Evolutionary conservation across 2,329 filamentous ascomycete species (phyloP).

Genomic region (Elsinoe arachidis): DNA sequence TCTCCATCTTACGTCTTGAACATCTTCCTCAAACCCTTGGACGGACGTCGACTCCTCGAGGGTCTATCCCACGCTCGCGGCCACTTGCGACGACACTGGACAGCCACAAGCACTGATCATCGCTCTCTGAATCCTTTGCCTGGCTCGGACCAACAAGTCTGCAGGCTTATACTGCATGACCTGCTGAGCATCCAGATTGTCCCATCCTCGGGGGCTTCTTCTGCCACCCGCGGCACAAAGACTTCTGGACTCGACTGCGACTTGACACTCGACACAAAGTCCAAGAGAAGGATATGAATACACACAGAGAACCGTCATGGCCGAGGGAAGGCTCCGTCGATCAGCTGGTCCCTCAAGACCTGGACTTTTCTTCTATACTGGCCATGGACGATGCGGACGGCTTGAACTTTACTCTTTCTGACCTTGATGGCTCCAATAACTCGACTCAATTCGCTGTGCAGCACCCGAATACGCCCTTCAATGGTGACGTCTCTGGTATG

Average conservation of each 20-base stretch:
- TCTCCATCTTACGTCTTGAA: neutral
- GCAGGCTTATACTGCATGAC: neutral
- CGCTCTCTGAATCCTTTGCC: neutral
- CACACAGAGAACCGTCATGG: conserved; percentile 27
- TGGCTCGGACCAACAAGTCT: neutral
- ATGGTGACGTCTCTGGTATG: conserved; percentile 19
- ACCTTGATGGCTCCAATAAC: conserved; percentile 14
- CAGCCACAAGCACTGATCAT: conserved; percentile 1
- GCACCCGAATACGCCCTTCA: conserved; percentile 24
- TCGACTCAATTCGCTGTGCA: conserved; percentile 19
- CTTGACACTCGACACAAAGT: neutral
- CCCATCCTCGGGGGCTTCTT: conserved; percentile 11
- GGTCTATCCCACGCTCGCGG: conserved; percentile 1
- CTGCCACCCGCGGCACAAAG: conserved; percentile 17
- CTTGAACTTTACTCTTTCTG: conserved; percentile 24
- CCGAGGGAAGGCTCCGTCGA: conserved; percentile 33
- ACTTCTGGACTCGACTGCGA: neutral
- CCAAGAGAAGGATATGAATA: conserved; percentile 9
- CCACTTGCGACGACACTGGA: neutral
- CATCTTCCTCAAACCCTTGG: neutral
- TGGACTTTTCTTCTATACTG: conserved; percentile 10
- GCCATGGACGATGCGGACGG: conserved; percentile 33
- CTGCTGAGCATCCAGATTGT: neutral
- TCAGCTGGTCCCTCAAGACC: conserved; percentile 27
- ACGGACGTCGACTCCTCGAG: neutral